Evolutionary conservation across 176 grass and related monocot species (phyloP), one percentile per base, ranked within the genome.

Genomic region (Musa acuminata): DNA sequence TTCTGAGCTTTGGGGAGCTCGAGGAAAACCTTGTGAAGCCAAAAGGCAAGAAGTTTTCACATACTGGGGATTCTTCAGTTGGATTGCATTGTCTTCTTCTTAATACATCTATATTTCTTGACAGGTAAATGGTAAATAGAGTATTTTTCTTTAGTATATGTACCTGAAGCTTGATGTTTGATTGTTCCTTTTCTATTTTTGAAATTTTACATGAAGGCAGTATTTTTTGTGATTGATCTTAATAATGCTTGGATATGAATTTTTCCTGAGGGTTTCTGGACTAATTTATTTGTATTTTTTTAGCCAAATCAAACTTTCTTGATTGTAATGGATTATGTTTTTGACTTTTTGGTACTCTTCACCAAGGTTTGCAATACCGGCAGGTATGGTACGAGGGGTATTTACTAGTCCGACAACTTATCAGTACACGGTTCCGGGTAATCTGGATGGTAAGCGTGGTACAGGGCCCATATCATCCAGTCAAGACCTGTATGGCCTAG

Each of bases 61-160:
- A 19, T 43, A 22, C 52, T 52, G 77, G 79, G n/a, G 76, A 60
- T 48, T 72, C 20, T 88, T 86, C 68, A 74, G 79, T 77, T 73
- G 87, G 85, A 11, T 82, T 93, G 50, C 87, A 98, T 83, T 98
- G 87, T 86, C 77, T 98, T 58, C 77, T 92, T 78, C 82, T 93
- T 53, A 88, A 98, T 69, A 91, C 94, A 63, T 98, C 94, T 71
- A 91, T 93, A 72, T 93, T 98, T 81, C 83, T 82, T 10, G 88
- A 82, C 77, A 87, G 87, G 90, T 98, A 80, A 82, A 27, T 74
- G 60, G n/a, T 49, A 50, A 52, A 72, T 79, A 13, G 6, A 14
- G 51, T 58, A 82, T 48, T 74, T 13, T 53, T 49, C 48, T 83
- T 29, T 69, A 64, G 21, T 77, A 64, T 27, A 14, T 20, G 6